These are phyloP conservation scores for Xerocomellus amylosporus DNA, from an alignment of 768 basidiomycete genomes.

Conservation along the genomic window DNA sequence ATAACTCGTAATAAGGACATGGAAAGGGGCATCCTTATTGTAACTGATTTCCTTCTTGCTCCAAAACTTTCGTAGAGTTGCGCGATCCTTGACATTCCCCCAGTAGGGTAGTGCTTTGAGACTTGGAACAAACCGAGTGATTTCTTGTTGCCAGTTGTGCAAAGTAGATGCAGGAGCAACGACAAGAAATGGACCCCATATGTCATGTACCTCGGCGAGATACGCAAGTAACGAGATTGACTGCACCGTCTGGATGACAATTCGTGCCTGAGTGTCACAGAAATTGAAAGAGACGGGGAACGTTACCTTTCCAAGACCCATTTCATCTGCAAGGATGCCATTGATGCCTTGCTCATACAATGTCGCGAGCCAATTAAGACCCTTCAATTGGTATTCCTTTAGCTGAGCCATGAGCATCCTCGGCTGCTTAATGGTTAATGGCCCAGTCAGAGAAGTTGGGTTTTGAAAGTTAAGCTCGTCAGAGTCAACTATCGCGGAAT, in stretches of 20 bases:
- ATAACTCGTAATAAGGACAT: constrained; percentile 95
- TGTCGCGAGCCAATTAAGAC: constrained; percentile 96
- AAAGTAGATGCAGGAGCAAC: constrained; percentile 96
- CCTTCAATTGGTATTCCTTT: constrained; percentile 98
- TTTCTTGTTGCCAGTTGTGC: constrained; percentile 99
- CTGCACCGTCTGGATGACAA: constrained; percentile 75
- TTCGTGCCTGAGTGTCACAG: not conserved
- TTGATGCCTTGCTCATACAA: constrained; percentile 99
- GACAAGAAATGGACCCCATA: constrained; percentile 99
- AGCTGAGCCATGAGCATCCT: constrained; percentile 94
- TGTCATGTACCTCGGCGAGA: constrained; percentile 94
- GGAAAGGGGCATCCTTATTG: constrained; percentile 92
- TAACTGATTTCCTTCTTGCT: constrained; percentile 96
- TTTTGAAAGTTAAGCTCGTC: constrained; percentile 99
- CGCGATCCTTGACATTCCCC: constrained; percentile 95
- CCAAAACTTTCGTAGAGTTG: constrained; percentile 95
- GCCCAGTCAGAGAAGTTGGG: constrained; percentile 84
- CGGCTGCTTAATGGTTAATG: constrained; percentile 85
- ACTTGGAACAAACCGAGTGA: constrained; percentile 90
- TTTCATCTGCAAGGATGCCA: constrained; percentile 98
- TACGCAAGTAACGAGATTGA: constrained; percentile 95
- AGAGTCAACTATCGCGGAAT: constrained; percentile 65
- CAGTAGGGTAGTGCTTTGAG: constrained; percentile 97
- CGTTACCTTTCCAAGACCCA: constrained; percentile 88
- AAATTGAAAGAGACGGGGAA: constrained; percentile 8